These are phyloP conservation scores for Hypoxylon sp. DNA, from an alignment of 2,329 filamentous ascomycete species.

Conservation along the genomic window DNA sequence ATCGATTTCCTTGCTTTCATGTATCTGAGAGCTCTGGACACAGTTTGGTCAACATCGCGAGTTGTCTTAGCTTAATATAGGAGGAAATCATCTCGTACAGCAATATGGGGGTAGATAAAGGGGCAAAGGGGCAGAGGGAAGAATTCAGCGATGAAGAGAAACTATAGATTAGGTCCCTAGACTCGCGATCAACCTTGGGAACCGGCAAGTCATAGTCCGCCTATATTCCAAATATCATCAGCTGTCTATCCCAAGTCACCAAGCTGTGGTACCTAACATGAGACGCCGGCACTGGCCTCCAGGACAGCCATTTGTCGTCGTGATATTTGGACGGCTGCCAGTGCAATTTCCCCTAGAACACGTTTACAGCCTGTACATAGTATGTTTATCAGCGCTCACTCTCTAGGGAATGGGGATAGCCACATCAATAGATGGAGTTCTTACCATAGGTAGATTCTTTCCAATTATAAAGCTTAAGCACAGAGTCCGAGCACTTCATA, in stretches of 20 bases:
- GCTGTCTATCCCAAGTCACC: not conserved
- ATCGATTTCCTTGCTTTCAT: not conserved
- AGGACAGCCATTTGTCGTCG: not conserved
- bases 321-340: not conserved
- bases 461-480: not conserved
- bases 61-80: not conserved
- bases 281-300: not conserved
- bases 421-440: not conserved
- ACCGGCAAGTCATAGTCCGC: not conserved
- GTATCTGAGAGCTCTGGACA: not conserved
- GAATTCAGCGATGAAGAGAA: not conserved
- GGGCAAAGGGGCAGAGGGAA: not conserved
- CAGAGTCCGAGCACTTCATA: not conserved
- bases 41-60: not conserved
- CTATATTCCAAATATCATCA: slow-evolving; percentile 13
- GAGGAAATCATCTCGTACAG: not conserved
- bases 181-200: too few species aligned
- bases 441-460: not conserved
- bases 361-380: not conserved
- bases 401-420: not conserved
- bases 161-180: not conserved
- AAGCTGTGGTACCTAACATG: not conserved
- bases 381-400: not conserved
- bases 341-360: not conserved
- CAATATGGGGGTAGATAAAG: not conserved